Percentiles rank a stretch among this genome's conserved stretches.
These are phyloP conservation scores for Rhodocollybia butyracea DNA, from an alignment of 768 basidiomycete species.

Conservation along the genomic window DNA sequence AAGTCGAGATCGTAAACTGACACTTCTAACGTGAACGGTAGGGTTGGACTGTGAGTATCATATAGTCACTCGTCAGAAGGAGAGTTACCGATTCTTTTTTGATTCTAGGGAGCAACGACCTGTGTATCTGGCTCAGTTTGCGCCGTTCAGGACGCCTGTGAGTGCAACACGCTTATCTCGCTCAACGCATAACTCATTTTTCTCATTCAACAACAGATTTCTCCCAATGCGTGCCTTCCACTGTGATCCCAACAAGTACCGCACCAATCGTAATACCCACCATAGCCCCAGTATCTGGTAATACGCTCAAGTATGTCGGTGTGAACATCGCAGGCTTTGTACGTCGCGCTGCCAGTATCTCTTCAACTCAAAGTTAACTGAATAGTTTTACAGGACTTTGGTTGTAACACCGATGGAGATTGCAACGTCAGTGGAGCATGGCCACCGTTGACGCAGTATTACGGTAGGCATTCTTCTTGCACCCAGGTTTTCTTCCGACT, in stretches of 20 bases:
- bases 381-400: too few species aligned
- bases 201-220: slow-evolving; percentile 18
- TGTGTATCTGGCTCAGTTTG: slow-evolving; percentile 32
- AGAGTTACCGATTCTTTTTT: too few species aligned
- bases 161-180: slow-evolving; percentile 6
- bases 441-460: slow-evolving; percentile 44
- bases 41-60: slow-evolving; percentile 33
- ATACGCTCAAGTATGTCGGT: slow-evolving; percentile 36
- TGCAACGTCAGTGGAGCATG: slow-evolving; percentile 35
- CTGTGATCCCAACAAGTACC: slow-evolving; percentile 12
- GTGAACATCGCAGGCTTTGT: slow-evolving; percentile 55
- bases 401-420: slow-evolving; percentile 42
- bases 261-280: slow-evolving; percentile 6
- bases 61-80: too few species aligned
- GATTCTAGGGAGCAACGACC: slow-evolving; percentile 32
- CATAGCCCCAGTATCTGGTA: slow-evolving; percentile 18
- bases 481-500: slow-evolving; percentile 10
- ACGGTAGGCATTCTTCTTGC: slow-evolving; percentile 27
- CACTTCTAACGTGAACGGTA: slow-evolving; percentile 3
- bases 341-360: too few species aligned
- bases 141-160: slow-evolving; percentile 25
- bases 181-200: neutral
- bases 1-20: neutral
- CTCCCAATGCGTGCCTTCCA: slow-evolving; percentile 30
- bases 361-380: too few species aligned